phyloP scores from a whole-genome alignment of 345 rosid genomes.

The Camelina hispida region DNA sequence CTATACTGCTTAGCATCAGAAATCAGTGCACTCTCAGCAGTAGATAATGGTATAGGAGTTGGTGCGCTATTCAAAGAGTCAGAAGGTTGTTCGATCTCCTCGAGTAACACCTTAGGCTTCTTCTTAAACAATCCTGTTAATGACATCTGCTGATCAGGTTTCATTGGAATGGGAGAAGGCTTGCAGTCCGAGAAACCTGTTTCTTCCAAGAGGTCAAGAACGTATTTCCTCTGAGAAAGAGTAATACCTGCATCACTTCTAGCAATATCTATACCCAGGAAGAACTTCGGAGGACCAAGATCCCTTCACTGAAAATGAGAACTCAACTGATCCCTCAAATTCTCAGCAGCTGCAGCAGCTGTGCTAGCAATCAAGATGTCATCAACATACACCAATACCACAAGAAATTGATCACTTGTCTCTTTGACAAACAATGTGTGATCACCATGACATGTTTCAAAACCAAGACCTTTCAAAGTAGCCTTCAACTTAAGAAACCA shows the following conservation, averaged over 20 bases:
- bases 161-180: background rate
- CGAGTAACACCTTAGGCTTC: too few species aligned
- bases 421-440: background rate
- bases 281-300: background rate
- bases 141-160: background rate
- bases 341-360: background rate
- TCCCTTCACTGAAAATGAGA: background rate
- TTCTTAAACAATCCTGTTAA: too few species aligned
- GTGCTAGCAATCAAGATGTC: background rate
- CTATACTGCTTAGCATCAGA: fast-evolving
- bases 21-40: fast-evolving
- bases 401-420: fast-evolving
- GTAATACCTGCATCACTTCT: fast-evolving
- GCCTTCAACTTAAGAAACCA: background rate
- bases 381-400: background rate
- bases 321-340: background rate
- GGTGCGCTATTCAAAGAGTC: too few species aligned
- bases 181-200: background rate
- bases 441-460: background rate
- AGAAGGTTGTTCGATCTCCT: too few species aligned
- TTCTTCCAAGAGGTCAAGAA: fast-evolving
- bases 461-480: fast-evolving
- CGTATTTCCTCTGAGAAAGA: background rate
- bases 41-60: too few species aligned
- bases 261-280: background rate